Conservation (phyloP, 495 filamentous ascomycete species). For the Pyronema omphalodes region DNA sequence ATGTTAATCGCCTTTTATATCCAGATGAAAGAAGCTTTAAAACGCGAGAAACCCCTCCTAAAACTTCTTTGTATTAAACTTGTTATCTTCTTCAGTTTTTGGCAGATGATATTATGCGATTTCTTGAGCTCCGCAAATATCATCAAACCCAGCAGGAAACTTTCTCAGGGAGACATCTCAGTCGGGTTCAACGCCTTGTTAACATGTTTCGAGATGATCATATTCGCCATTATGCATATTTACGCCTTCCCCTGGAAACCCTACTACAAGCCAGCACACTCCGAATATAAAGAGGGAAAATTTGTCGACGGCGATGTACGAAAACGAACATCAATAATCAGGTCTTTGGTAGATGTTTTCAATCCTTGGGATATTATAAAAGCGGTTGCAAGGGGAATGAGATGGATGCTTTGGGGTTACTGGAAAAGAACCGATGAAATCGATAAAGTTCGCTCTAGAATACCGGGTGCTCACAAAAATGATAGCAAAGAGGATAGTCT, state of each 20-base stretch:
- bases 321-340: slow-evolving; percentile 34
- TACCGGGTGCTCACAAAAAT: no score
- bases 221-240: slow-evolving; percentile 60
- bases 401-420: slow-evolving; percentile 63
- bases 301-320: slow-evolving; percentile 20
- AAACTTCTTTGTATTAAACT: slow-evolving; percentile 82
- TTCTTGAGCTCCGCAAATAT: slow-evolving; percentile 44
- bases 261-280: slow-evolving; percentile 30
- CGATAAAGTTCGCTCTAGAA: slow-evolving; percentile 4
- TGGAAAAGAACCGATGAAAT: slow-evolving; percentile 31
- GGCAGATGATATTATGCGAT: slow-evolving; percentile 61
- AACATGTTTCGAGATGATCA: slow-evolving; percentile 74
- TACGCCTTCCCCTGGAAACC: slow-evolving; percentile 66
- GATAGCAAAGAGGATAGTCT: no score
- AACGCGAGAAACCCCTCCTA: slow-evolving; percentile 54
- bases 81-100: slow-evolving; percentile 89
- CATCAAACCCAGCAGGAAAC: slow-evolving; percentile 39
- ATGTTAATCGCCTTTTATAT: slow-evolving; percentile 80
- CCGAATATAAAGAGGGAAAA: slow-evolving; percentile 23
- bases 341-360: slow-evolving; percentile 51
- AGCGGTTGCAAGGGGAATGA: slow-evolving; percentile 53
- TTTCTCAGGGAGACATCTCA: slow-evolving; percentile 58
- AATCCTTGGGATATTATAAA: slow-evolving; percentile 75
- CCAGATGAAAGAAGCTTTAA: slow-evolving; percentile 49
- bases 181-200: slow-evolving; percentile 63